Percentiles rank a stretch among this genome's conserved stretches.
phyloP scores from a whole-genome alignment of 2,329 filamentous ascomycete genomes.

The Aspergillus sp. region DNA sequence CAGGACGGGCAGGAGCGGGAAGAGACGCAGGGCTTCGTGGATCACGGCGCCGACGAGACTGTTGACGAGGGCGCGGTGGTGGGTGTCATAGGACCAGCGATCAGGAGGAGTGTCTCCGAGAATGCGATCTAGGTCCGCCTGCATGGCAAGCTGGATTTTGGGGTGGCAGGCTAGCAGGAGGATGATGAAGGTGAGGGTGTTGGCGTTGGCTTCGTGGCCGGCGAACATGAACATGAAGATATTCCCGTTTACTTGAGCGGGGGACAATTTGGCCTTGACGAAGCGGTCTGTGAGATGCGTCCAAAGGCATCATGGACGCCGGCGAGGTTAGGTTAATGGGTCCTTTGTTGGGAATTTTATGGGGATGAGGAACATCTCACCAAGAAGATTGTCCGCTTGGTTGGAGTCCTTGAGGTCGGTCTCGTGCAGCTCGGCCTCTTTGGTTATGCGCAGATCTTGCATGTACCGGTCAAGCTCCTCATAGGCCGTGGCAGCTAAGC shows the following conservation, averaged over 20 bases:
- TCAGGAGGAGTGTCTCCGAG: background rate
- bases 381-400: no score
- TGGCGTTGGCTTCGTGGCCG: slow-evolving; percentile 4
- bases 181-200: slow-evolving; percentile 4
- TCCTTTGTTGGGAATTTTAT: no score
- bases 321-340: no score
- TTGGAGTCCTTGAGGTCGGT: no score
- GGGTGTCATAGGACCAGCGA: slow-evolving; percentile 1
- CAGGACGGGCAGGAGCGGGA: slow-evolving; percentile 1
- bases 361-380: no score
- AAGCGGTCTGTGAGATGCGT: background rate
- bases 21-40: slow-evolving; percentile 1
- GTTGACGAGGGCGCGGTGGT: background rate
- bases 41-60: slow-evolving; percentile 1
- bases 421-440: no score
- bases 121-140: background rate
- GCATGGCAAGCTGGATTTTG: background rate
- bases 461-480: no score
- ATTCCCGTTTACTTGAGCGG: background rate
- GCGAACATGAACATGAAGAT: slow-evolving; percentile 1
- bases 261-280: background rate
- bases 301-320: background rate
- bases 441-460: no score
- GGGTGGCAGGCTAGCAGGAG: slow-evolving; percentile 3
- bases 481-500: background rate